These are phyloP conservation scores for Rhizopogon vinicolor DNA, from an alignment of 768 basidiomycete species.

Conservation along the genomic window DNA sequence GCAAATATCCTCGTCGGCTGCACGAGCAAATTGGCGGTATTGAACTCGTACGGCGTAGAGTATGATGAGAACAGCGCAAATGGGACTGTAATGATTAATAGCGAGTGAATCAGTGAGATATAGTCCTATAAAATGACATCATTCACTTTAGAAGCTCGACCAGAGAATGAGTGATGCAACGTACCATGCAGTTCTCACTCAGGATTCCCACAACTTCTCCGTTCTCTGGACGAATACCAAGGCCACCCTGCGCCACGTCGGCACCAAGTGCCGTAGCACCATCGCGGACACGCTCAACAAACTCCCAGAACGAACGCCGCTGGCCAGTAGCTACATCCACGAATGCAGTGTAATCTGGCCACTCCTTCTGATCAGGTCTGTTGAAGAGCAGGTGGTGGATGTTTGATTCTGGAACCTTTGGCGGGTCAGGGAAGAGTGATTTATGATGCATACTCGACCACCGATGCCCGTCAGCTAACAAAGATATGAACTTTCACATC, in stretches of 20 bases:
- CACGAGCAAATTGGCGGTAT: conserved; percentile 38
- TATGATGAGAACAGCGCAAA: conserved; percentile 43
- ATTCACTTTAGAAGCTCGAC: neutral
- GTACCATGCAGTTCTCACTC: no score
- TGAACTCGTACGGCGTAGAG: conserved; percentile 46
- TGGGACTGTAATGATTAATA: conserved; percentile 40
- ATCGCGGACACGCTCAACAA: no score
- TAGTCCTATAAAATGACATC: conserved; percentile 36
- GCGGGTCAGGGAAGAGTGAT: conserved; percentile 47
- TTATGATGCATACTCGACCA: conserved; percentile 38
- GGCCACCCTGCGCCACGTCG: no score
- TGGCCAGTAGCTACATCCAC: conserved; percentile 25
- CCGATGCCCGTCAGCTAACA: neutral
- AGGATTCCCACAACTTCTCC: no score
- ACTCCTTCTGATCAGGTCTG: conserved; percentile 43
- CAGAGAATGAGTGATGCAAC: neutral
- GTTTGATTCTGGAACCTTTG: conserved; percentile 41
- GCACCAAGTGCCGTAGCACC: no score
- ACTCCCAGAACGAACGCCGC: no score
- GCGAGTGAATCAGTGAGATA: conserved; percentile 36
- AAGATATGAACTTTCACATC: neutral
- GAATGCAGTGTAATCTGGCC: conserved; percentile 46
- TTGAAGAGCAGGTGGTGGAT: conserved; percentile 45
- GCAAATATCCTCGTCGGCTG: conserved; percentile 46
- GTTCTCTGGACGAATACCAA: no score